Conservation (phyloP, 208 protist genomes). For the Trypanosomatidae sp. region DNA sequence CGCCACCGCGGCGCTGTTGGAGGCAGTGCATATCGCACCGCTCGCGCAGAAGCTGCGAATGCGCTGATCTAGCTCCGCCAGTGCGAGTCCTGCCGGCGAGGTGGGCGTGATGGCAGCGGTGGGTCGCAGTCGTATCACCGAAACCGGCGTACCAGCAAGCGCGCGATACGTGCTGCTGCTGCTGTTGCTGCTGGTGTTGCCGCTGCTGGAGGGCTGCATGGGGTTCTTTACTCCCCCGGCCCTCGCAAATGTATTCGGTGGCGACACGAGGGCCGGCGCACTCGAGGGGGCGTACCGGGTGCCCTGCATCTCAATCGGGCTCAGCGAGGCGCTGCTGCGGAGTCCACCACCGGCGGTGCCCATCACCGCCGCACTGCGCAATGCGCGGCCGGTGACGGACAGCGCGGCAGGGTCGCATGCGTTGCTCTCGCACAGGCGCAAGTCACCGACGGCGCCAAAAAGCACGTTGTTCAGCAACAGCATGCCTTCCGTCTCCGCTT, state of each 20-base stretch:
- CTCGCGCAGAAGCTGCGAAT: too few species aligned
- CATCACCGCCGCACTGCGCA: slow-evolving; percentile 31
- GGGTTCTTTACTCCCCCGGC: too few species aligned
- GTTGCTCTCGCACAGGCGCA: slow-evolving; percentile 9
- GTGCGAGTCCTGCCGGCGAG: too few species aligned
- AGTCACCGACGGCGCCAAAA: slow-evolving; percentile 22
- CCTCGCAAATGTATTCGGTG: too few species aligned
- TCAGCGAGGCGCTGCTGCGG: slow-evolving; percentile 27
- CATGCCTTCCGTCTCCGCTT: slow-evolving; percentile 13
- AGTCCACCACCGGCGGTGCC: slow-evolving; percentile 9
- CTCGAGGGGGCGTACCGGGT: slow-evolving; percentile 10
- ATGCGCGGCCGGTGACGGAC: background rate
- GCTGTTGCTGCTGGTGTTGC: background rate
- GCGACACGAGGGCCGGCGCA: slow-evolving; percentile 3
- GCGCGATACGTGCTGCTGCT: too few species aligned
- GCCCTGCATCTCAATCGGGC: slow-evolving; percentile 4
- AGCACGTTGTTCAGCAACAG: slow-evolving; percentile 16
- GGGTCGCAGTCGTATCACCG: too few species aligned
- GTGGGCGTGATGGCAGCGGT: too few species aligned
- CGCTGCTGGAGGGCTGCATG: too few species aligned
- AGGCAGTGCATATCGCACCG: background rate
- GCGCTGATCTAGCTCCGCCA: too few species aligned
- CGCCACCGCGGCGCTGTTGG: background rate
- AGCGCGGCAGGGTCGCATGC: background rate
- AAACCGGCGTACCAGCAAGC: too few species aligned